Evolutionary conservation across 2,329 filamentous ascomycete species (phyloP).

Genomic region (Cordyceps farinosa): DNA sequence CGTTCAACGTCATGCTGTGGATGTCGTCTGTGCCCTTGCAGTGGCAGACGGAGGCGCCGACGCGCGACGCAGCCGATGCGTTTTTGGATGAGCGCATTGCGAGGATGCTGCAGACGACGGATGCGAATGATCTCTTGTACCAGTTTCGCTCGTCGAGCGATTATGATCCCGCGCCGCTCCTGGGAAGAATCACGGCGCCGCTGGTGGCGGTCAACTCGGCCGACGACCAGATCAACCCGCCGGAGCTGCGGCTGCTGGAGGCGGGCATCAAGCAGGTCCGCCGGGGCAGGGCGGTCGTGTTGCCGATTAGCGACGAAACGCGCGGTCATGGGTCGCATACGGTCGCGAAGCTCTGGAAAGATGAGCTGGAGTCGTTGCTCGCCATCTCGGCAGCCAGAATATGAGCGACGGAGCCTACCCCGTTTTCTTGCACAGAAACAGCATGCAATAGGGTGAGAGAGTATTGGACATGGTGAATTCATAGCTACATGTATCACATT

Average conservation of each 20-base stretch:
- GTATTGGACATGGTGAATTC: too few species aligned
- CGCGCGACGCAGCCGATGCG: conserved; percentile 22
- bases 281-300: background rate
- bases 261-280: background rate
- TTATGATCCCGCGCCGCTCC: conserved; percentile 25
- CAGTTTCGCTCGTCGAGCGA: conserved; percentile 22
- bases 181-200: conserved; percentile 23
- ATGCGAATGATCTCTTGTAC: conserved; percentile 3
- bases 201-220: conserved; percentile 28
- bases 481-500: background rate
- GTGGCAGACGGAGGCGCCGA: conserved; percentile 23
- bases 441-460: too few species aligned
- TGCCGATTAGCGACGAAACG: conserved; percentile 4
- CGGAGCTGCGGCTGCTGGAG: conserved; percentile 25
- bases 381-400: background rate
- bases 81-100: conserved; percentile 23
- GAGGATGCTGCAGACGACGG: conserved; percentile 3
- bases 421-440: too few species aligned
- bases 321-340: conserved; percentile 5
- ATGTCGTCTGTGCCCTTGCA: conserved; percentile 25
- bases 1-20: conserved; percentile 22
- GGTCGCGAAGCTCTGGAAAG: conserved; percentile 3
- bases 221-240: conserved; percentile 29
- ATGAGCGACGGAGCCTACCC: background rate
- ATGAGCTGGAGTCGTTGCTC: background rate